Evolutionary conservation across 176 grass and related monocot species (phyloP), one percentile per base, ranked within the genome.

Genomic region (Triticum dicoccoides): DNA sequence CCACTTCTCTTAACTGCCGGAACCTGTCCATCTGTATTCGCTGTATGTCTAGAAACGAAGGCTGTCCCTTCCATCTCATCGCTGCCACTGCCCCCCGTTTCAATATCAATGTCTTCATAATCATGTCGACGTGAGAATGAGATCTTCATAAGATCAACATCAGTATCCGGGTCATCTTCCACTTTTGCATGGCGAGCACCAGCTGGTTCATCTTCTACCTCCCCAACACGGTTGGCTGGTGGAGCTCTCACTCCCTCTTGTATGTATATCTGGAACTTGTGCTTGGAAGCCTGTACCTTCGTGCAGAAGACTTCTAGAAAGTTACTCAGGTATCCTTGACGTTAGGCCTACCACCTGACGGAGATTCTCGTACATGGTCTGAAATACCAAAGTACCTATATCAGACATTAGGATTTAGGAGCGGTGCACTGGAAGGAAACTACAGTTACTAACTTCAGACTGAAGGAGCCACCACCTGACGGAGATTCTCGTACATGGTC

Each of bases 291-390:
- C 67, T 82, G 85, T 18, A 90, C 77, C 64, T 81, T 80, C 1
- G 75, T 81, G 29, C 79, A 95, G 82, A 91, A 74, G 74, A 87
- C 93, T 95, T 95, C 93, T 77, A 78, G 59, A 45, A 95, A 95
- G 83, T 95, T 92, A 80, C 78, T 85, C 62, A 90, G 41, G 81
- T 82, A 95, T 25, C 92, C 95, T 75, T 52, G 33, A 85, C 77
- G 73, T 90, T 95, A 42, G 47, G 64, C 56, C 92, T 86, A 74
- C 61, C 84, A 54, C 91, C 87, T 72, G 84, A n/a, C 89, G 90
- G 54, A 95, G 91, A 84, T 97, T 97, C 75, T 97, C 95, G 27
- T 97, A 87, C 35, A 90, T 97, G 4, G 95, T 97, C 95, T 97
- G 87, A 69, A 90, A 87, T 83, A 86, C 56, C 51, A 54, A 65